Conservation (phyloP, 2,329 filamentous ascomycete species). For the Paraphaeosphaeria sporulosa region DNA sequence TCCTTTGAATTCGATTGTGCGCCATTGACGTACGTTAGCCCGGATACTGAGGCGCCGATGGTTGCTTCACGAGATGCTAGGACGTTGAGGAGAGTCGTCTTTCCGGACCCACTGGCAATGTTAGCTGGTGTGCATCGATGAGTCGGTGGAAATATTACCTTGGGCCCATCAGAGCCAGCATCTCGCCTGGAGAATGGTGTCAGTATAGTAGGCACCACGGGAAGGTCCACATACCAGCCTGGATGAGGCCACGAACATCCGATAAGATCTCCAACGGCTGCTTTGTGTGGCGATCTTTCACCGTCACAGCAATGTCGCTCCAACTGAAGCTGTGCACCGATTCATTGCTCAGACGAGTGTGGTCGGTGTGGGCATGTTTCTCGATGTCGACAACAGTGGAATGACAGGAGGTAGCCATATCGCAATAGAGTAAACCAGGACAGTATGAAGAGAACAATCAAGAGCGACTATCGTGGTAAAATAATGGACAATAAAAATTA, state of each 20-base stretch:
- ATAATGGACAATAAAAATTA: background rate
- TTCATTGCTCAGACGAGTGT: constrained; percentile 67
- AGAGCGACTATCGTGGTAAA: background rate
- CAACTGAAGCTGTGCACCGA: constrained; percentile 71
- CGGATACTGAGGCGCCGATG: constrained; percentile 62
- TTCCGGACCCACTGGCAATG: constrained; percentile 66
- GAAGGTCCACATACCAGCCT: constrained; percentile 60
- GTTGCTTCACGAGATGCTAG: constrained; percentile 70
- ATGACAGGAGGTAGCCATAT: background rate
- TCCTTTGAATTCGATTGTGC: constrained; percentile 57
- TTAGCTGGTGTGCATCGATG: background rate
- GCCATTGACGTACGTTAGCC: constrained; percentile 70
- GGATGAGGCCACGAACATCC: constrained; percentile 68
- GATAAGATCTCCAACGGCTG: constrained; percentile 69
- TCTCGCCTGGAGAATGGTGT: constrained; percentile 63
- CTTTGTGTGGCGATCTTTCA: constrained; percentile 74
- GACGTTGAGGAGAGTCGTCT: constrained; percentile 84
- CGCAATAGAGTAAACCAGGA: background rate
- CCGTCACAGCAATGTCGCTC: constrained; percentile 71
- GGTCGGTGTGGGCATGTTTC: constrained; percentile 53
- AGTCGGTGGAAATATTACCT: constrained; percentile 46
- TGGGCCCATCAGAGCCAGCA: constrained; percentile 84
- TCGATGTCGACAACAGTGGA: constrained; percentile 50
- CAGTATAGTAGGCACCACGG: constrained; percentile 36
- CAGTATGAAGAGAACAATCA: too few species aligned